Evolutionary conservation across 2,329 filamentous ascomycete genomes (phyloP).

Genomic region (Xylariaceae sp.): DNA sequence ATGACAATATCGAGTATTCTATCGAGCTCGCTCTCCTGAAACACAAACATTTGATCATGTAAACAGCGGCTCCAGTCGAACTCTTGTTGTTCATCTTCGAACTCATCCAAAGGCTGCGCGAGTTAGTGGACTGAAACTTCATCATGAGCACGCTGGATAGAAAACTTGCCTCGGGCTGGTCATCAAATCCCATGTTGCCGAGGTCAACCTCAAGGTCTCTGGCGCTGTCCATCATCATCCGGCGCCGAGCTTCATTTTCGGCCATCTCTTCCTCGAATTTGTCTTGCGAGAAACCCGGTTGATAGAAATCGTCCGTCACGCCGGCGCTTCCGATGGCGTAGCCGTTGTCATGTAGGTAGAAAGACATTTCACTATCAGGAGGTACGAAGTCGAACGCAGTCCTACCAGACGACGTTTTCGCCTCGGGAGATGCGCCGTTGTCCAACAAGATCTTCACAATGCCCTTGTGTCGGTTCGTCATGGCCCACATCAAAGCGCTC

Average conservation of each 20-base stretch:
- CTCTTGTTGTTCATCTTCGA: constrained; percentile 84
- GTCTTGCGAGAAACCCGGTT: constrained; percentile 84
- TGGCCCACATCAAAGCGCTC: constrained; percentile 99
- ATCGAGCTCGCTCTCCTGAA: constrained; percentile 89
- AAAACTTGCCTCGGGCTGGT: constrained; percentile 74
- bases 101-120: constrained; percentile 62
- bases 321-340: constrained; percentile 81
- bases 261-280: constrained; percentile 96
- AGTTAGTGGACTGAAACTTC: constrained; percentile 26
- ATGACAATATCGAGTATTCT: constrained; percentile 93
- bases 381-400: constrained; percentile 95
- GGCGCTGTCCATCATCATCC: constrained; percentile 99
- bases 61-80: constrained; percentile 94
- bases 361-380: constrained; percentile 92
- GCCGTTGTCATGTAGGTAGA: constrained; percentile 89
- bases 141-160: constrained; percentile 3
- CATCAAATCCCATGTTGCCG: constrained; percentile 91
- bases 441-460: constrained; percentile 92
- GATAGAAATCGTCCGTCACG: constrained; percentile 86
- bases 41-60: constrained; percentile 99
- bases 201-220: constrained; percentile 94
- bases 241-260: constrained; percentile 87
- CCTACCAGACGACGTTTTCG: constrained; percentile 88
- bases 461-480: constrained; percentile 95
- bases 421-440: constrained; percentile 89